Percentiles rank a stretch among this genome's conserved stretches.
phyloP scores from a whole-genome alignment of 768 basidiomycete genomes.

The Suillus subluteus region DNA sequence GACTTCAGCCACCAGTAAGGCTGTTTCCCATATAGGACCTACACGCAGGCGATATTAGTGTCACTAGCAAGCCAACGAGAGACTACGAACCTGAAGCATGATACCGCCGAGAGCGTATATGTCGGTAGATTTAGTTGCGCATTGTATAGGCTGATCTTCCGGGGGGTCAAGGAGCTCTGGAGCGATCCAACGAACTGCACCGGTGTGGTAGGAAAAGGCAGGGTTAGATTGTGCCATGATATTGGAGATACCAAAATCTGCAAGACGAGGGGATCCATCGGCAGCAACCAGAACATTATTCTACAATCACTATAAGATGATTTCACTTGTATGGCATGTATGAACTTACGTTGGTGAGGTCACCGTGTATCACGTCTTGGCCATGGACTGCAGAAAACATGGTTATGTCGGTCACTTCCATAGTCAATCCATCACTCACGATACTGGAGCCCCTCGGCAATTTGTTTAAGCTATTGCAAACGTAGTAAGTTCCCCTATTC shows the following conservation, averaged over 20 bases:
- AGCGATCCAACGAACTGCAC: conserved; percentile 20
- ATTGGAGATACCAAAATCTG: conserved; percentile 49
- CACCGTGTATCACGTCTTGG: conserved; percentile 10
- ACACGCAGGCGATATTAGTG: background rate
- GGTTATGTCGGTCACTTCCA: background rate
- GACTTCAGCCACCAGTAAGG: conserved; percentile 28
- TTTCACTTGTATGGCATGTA: background rate
- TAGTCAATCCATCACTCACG: conserved; percentile 27
- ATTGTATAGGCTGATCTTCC: conserved; percentile 5
- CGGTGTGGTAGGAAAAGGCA: conserved; percentile 23
- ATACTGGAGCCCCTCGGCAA: conserved; percentile 43
- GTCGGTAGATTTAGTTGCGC: conserved; percentile 19
- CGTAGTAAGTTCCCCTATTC: background rate
- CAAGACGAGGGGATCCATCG: conserved; percentile 13
- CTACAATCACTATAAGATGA: conserved; percentile 2
- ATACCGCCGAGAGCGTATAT: conserved; percentile 26
- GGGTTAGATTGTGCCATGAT: conserved; percentile 40
- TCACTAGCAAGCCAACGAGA: background rate
- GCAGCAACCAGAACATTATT: conserved; percentile 14
- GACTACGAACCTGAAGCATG: conserved; percentile 23
- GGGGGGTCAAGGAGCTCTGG: conserved; percentile 19
- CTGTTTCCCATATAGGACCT: conserved; percentile 32
- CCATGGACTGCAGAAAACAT: conserved; percentile 10
- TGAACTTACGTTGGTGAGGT: conserved; percentile 13
- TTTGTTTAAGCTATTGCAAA: conserved; percentile 38